Conservation (phyloP, 768 basidiomycete genomes). For the Serendipita sp. region DNA sequence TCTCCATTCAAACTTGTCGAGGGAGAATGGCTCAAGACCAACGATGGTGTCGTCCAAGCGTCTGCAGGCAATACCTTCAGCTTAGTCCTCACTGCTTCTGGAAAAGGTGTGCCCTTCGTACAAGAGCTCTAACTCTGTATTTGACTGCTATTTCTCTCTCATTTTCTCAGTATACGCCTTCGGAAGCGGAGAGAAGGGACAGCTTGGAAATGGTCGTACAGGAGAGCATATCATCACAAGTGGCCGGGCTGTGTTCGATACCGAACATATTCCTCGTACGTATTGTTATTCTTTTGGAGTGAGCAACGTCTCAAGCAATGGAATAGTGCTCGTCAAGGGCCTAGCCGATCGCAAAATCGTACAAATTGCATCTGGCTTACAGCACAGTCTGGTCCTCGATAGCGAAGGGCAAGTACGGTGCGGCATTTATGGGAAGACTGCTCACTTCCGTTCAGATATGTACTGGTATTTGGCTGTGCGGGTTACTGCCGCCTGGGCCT, state of each 20-base stretch:
- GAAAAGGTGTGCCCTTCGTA: slow-evolving; percentile 64
- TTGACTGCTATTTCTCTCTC: too few relatives aligned
- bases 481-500: slow-evolving; percentile 85
- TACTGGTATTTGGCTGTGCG: slow-evolving; percentile 80
- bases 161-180: slow-evolving; percentile 55
- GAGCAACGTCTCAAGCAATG: background rate
- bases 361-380: slow-evolving; percentile 71
- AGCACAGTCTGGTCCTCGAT: slow-evolving; percentile 75
- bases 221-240: slow-evolving; percentile 83
- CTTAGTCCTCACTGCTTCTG: slow-evolving; percentile 64
- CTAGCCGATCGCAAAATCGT: slow-evolving; percentile 64
- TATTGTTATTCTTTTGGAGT: slow-evolving; percentile 6
- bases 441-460: slow-evolving; percentile 29
- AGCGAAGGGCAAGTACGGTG: slow-evolving; percentile 40
- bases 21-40: slow-evolving; percentile 37
- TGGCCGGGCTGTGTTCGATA: slow-evolving; percentile 71
- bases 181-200: slow-evolving; percentile 85
- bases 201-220: slow-evolving; percentile 82
- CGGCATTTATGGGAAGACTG: background rate
- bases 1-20: slow-evolving; percentile 46
- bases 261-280: slow-evolving; percentile 54
- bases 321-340: slow-evolving; percentile 54
- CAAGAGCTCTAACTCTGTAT: too few relatives aligned
- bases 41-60: slow-evolving; percentile 51
- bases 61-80: slow-evolving; percentile 78